Conservation (phyloP, 1,284 basidiomycete species). For the Grifola frondosa region DNA sequence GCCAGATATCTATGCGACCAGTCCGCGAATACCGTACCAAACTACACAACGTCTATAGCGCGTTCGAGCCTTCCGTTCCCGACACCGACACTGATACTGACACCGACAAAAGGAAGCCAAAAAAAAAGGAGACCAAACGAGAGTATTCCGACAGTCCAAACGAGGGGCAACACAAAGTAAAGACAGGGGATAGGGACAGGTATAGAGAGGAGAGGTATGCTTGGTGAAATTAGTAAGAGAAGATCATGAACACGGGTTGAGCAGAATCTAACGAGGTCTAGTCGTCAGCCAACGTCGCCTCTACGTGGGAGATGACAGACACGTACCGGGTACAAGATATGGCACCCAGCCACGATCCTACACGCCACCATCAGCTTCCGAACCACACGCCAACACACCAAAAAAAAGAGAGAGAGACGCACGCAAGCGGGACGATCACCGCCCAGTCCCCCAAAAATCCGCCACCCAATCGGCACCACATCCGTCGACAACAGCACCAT, state of each 20-base stretch:
- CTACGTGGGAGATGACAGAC: conserved; percentile 1
- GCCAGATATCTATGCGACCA: too few species aligned
- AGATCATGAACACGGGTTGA: conserved; percentile 77
- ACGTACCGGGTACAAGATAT: conserved; percentile 68
- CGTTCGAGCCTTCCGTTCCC: too few species aligned
- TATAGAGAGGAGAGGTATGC: not conserved
- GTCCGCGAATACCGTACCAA: too few species aligned
- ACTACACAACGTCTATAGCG: too few species aligned
- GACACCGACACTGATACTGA: too few species aligned
- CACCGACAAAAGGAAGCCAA: too few species aligned
- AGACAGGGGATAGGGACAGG: not conserved
- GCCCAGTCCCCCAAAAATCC: conserved; percentile 65
- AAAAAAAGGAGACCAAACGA: too few species aligned
- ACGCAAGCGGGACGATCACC: conserved; percentile 67
- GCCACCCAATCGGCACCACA: conserved; percentile 61
- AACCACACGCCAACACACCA: conserved; percentile 1
- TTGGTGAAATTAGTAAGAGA: conserved; percentile 46
- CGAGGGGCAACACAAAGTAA: too few species aligned
- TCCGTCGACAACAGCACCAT: conserved; percentile 57
- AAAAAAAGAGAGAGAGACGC: conserved; percentile 29
- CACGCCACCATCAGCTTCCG: conserved; percentile 5
- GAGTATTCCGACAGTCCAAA: too few species aligned
- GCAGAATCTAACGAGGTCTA: conserved; percentile 49
- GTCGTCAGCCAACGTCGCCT: conserved; percentile 6
- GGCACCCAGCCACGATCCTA: conserved; percentile 60